Evolutionary conservation across 139 green algal genomes (phyloP).

Genomic region (Edaphochlamys debaryana): DNA sequence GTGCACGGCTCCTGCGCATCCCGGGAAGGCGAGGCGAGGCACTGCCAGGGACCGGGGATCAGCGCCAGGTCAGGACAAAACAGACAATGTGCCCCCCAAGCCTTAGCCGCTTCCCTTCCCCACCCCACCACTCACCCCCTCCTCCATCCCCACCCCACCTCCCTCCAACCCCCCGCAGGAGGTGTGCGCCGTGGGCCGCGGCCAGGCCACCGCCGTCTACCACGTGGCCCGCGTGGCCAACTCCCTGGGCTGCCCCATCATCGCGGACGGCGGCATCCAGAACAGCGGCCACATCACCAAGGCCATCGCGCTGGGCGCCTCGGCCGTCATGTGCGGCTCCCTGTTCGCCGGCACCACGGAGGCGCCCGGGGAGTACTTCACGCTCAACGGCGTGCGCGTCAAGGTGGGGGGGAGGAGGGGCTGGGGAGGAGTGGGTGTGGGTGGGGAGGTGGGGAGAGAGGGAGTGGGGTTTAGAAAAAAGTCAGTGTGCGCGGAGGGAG

Average conservation of each 20-base stretch:
- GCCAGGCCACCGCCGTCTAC: constrained; percentile 97
- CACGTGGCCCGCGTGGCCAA: constrained; percentile 76
- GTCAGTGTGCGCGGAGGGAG: no score
- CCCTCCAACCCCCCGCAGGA: constrained; percentile 18
- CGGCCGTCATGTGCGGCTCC: constrained; percentile 95
- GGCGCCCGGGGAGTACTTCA: constrained; percentile 89
- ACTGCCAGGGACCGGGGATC: not conserved
- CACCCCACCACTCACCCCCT: not conserved
- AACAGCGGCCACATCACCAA: constrained; percentile 98
- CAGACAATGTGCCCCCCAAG: no score
- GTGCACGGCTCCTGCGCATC: no score
- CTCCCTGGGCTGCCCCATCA: constrained; percentile 85
- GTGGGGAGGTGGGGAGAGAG: no score
- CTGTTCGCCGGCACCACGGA: constrained; percentile 96
- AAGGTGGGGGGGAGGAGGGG: constrained; percentile 81
- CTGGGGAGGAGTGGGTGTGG: no score
- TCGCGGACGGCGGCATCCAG: constrained; percentile 97
- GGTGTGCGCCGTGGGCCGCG: constrained; percentile 97
- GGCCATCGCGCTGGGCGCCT: constrained; percentile 94
- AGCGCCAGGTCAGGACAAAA: not conserved
- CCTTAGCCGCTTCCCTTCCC: not conserved
- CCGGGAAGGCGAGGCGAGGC: not conserved
- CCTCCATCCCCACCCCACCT: not conserved
- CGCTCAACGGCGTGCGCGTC: constrained; percentile 79
- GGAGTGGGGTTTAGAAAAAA: no score